Evolutionary conservation across 2,329 filamentous ascomycete genomes (phyloP), one percentile per base, ranked within the genome.

Genomic region (Beauveria sp.): DNA sequence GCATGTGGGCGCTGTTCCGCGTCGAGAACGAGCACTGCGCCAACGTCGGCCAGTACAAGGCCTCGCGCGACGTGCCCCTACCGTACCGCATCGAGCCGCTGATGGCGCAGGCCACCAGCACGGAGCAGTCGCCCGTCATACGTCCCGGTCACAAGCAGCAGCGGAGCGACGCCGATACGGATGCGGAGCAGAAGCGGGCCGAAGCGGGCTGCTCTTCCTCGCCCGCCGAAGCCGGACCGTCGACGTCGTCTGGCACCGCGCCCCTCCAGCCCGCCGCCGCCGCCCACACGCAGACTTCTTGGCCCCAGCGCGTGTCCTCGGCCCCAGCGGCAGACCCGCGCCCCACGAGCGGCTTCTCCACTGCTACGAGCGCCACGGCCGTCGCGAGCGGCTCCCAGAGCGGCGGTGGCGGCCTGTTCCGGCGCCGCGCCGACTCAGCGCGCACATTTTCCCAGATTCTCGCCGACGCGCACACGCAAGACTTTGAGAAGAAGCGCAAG

Each of bases 1-100:
- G 91, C 64, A 85, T 97, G 70, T 99, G 95, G 95, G 87, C 89
- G 0, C 79, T 98, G 4, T 89, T 99, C 72, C 90, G 95, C 46
- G 93, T 99, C 28, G 95, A 99, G 74, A 99, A 99, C 73, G 95
- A 99, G 69, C 95, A 99, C 75, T 96, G 92, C 75, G 87, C 89
- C 60, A 96, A 97, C 68, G 93, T 99, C 2, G 84, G 86, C 20
- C 86, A 91, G 66, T 96, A 96, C 81, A 92, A 96, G 65, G 95
- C 95, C 4, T 91, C 88, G 2, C 84, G 93, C 61, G 93, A 97
- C 68, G 84, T 96, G 0, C 91, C 91, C 0, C 80, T 98, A 0
- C 93, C 93, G 0, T 98, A 97, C 71, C 81, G 85, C 55, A 75
- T 86, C 52, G 79, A 83, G 61, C 74, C 77, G 0, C 74, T 81